Conservation (phyloP, 805 yeast species). For the Wickerhamiella domercqiae region DNA sequence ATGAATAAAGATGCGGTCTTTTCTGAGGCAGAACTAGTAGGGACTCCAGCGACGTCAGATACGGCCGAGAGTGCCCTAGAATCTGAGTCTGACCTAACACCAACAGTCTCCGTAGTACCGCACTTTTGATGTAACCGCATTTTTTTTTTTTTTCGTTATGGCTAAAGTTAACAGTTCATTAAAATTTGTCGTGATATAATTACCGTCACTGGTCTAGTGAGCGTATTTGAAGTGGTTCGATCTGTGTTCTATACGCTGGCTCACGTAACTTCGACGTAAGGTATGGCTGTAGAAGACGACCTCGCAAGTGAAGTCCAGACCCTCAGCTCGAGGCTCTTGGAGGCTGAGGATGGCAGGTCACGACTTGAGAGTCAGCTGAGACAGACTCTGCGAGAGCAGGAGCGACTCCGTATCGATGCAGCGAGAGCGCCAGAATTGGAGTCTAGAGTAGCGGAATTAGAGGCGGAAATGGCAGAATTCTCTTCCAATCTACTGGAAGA, state of each 20-base stretch:
- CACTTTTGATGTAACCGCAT: too few relatives aligned
- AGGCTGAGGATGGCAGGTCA: constrained; percentile 20
- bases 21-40: neutral
- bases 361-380: constrained; percentile 20
- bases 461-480: constrained; percentile 39
- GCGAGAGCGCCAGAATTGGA: constrained; percentile 11
- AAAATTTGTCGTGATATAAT: too few relatives aligned
- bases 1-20: neutral
- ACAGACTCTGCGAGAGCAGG: constrained; percentile 13
- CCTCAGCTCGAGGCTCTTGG: constrained; percentile 20
- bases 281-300: too few relatives aligned
- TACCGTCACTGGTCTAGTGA: too few relatives aligned
- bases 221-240: too few relatives aligned
- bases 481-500: constrained; percentile 35
- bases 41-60: neutral
- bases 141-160: too few relatives aligned
- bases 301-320: neutral
- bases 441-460: constrained; percentile 27
- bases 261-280: too few relatives aligned
- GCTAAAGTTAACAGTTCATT: too few relatives aligned
- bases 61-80: neutral
- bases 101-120: neutral
- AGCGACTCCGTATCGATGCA: constrained; percentile 1
- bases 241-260: too few relatives aligned
- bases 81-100: constrained; percentile 1